Conservation (phyloP, 257 asterid genomes). For the Nicotiana obtusifolia region DNA sequence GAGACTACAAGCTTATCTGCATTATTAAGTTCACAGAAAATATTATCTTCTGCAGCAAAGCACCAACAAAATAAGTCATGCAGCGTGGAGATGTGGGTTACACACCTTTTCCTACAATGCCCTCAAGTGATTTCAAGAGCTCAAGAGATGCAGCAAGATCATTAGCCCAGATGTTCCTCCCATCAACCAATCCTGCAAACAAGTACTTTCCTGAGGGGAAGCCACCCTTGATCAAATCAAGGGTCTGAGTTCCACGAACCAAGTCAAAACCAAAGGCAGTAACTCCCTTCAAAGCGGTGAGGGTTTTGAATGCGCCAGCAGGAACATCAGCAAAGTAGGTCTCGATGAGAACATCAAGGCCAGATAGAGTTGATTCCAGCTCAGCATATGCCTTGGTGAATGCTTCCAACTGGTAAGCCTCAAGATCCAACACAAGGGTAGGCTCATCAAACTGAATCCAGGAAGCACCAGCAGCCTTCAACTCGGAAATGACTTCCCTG, state of each 20-base stretch:
- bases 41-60: neutral
- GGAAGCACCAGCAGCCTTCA: constrained; percentile 94
- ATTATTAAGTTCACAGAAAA: neutral
- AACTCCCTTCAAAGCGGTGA: constrained; percentile 66
- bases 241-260: constrained; percentile 75
- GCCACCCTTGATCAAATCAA: constrained; percentile 73
- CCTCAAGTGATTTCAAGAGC: constrained; percentile 62
- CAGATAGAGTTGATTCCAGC: constrained; percentile 63
- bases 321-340: constrained; percentile 90
- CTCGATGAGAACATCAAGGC: constrained; percentile 62
- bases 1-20: constrained; percentile 93
- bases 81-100: no score
- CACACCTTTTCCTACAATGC: constrained; percentile 82
- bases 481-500: constrained; percentile 91
- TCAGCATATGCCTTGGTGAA: constrained; percentile 78
- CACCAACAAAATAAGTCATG: neutral
- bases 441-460: constrained; percentile 97
- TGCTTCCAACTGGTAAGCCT: constrained; percentile 77
- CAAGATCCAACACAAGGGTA: constrained; percentile 79
- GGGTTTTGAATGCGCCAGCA: constrained; percentile 63
- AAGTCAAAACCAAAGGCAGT: constrained; percentile 82
- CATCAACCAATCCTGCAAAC: constrained; percentile 95
- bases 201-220: constrained; percentile 83
- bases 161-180: constrained; percentile 99
- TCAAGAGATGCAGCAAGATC: constrained; percentile 65